Percentiles rank a stretch among this genome's conserved stretches.
Evolutionary conservation across 495 filamentous ascomycete species (phyloP).

Genomic region (Coniosporium apollinis): DNA sequence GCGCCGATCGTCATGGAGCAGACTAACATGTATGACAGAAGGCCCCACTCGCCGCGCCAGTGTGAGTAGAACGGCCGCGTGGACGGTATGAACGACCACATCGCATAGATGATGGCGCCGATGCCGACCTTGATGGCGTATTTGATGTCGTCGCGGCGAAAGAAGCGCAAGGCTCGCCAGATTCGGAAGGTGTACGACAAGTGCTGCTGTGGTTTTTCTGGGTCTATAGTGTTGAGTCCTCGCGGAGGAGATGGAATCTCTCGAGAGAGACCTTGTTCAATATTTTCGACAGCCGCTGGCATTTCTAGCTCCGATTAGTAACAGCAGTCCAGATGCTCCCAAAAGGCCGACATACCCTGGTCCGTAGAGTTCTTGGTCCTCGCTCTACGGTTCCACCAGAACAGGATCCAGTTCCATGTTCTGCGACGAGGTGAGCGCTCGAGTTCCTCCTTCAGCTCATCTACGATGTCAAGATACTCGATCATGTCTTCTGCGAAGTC

Average conservation of each 20-base stretch:
- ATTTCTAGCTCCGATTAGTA: too few species aligned
- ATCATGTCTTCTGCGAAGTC: slow-evolving; percentile 83
- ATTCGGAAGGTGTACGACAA: slow-evolving; percentile 30
- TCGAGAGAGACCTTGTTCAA: slow-evolving; percentile 11
- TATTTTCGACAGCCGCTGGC: too few species aligned
- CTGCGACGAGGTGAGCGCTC: slow-evolving; percentile 37
- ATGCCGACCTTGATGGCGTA: slow-evolving; percentile 88
- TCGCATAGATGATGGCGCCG: slow-evolving; percentile 71
- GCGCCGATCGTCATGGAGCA: slow-evolving; percentile 95
- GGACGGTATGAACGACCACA: slow-evolving; percentile 64
- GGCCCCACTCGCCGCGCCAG: slow-evolving; percentile 94
- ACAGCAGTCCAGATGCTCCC: too few species aligned
- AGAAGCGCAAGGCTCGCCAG: slow-evolving; percentile 39
- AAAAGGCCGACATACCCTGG: neutral
- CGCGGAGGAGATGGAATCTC: too few species aligned
- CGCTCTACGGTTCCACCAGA: slow-evolving; percentile 41
- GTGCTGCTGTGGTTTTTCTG: slow-evolving; percentile 11
- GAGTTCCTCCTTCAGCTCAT: slow-evolving; percentile 57
- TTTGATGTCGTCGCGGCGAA: slow-evolving; percentile 50
- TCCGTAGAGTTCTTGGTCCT: slow-evolving; percentile 1
- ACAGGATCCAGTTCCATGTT: slow-evolving; percentile 76
- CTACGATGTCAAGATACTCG: slow-evolving; percentile 62
- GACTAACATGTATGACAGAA: slow-evolving; percentile 94
- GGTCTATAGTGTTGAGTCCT: too few species aligned
- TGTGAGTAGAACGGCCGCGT: slow-evolving; percentile 67